Conservation (phyloP, 2,329 filamentous ascomycete genomes). For the Coniochaeta sp. region DNA sequence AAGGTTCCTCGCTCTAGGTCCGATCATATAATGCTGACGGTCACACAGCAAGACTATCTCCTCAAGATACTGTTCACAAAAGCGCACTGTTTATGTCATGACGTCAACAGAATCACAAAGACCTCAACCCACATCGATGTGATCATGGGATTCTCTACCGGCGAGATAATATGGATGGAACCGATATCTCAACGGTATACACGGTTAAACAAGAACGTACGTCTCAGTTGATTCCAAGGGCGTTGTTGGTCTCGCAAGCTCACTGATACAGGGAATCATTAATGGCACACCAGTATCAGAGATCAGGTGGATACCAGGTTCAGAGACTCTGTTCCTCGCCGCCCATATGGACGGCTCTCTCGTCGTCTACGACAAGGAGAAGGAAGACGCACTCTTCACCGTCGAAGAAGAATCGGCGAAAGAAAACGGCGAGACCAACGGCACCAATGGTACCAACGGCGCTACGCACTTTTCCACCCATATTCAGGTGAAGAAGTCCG, state of each 20-base stretch:
- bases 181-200: slow-evolving; percentile 94
- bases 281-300: slow-evolving; percentile 79
- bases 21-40: slow-evolving; percentile 15
- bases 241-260: slow-evolving; percentile 6
- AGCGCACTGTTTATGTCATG: slow-evolving; percentile 89
- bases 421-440: slow-evolving; percentile 30
- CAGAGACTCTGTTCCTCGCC: slow-evolving; percentile 86
- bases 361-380: slow-evolving; percentile 95
- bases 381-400: slow-evolving; percentile 76
- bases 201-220: slow-evolving; percentile 88
- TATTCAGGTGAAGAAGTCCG: slow-evolving; percentile 79
- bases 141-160: slow-evolving; percentile 91
- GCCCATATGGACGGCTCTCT: slow-evolving; percentile 87
- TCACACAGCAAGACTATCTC: slow-evolving; percentile 68
- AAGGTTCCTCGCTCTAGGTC: background rate
- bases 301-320: slow-evolving; percentile 89
- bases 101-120: slow-evolving; percentile 81
- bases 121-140: slow-evolving; percentile 76
- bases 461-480: slow-evolving; percentile 28
- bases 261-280: slow-evolving; percentile 62
- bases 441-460: slow-evolving; percentile 26
- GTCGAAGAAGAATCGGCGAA: slow-evolving; percentile 73
- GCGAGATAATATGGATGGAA: slow-evolving; percentile 98
- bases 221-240: slow-evolving; percentile 19
- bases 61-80: slow-evolving; percentile 97